Percentiles rank a stretch among this genome's conserved stretches.
phyloP scores from a whole-genome alignment of 202 grass and related monocot species.

The Musa balbisiana region DNA sequence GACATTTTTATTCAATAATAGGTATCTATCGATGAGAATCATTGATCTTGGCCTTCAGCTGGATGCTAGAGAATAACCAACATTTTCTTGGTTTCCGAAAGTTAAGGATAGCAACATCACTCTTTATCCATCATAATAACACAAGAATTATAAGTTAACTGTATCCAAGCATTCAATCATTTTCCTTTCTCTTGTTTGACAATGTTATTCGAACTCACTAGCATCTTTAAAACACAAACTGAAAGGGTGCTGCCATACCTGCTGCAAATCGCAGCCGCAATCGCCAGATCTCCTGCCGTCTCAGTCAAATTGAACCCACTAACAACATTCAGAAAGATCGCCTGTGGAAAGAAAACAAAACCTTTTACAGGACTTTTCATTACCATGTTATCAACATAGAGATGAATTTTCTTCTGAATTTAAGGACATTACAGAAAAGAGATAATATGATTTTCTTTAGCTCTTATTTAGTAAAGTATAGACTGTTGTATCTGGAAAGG shows the following conservation, averaged over 20 bases:
- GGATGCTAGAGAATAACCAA: neutral
- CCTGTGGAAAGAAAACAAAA: constrained; percentile 32
- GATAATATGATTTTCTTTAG: neutral
- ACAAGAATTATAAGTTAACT: neutral
- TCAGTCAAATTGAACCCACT: constrained; percentile 73
- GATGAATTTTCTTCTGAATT: neutral
- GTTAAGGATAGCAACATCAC: too few relatives aligned
- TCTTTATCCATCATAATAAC: too few relatives aligned
- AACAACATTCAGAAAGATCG: constrained; percentile 87
- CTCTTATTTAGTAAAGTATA: neutral
- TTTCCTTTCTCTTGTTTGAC: neutral
- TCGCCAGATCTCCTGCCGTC: constrained; percentile 89
- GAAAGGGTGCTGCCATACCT: constrained; percentile 45
- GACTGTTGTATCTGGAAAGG: neutral
- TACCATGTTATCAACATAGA: neutral
- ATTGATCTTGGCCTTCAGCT: too few relatives aligned
- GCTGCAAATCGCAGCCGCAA: constrained; percentile 93
- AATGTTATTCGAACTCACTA: neutral
- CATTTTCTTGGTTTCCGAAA: neutral
- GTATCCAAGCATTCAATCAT: neutral
- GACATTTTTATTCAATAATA: too few relatives aligned
- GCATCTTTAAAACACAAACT: constrained; percentile 3
- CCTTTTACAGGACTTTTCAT: constrained; percentile 14
- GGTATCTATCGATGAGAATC: too few relatives aligned
- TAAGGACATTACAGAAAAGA: neutral